Conservation (phyloP, 768 basidiomycete species). For the Suillus sp. region DNA sequence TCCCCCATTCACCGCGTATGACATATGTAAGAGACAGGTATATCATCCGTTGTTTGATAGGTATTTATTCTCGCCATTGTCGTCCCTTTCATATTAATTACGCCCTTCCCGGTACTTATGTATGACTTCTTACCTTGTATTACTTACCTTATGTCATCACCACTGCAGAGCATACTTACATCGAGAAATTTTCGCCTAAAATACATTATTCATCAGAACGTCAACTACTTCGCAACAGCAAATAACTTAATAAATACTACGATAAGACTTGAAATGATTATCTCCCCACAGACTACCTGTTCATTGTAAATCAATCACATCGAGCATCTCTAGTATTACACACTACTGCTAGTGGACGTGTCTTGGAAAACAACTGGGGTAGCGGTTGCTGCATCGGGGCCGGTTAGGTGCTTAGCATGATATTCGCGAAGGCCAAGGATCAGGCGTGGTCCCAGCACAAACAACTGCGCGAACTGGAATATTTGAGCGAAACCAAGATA, state of each 20-base stretch:
- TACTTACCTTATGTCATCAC: no score
- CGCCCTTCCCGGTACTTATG: no score
- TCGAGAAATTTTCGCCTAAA: no score
- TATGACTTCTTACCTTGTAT: no score
- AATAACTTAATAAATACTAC: background rate
- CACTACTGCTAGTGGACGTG: background rate
- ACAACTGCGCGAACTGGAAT: background rate
- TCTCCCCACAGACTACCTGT: background rate
- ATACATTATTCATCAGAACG: background rate
- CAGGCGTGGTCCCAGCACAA: conserved; percentile 2
- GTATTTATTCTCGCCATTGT: background rate
- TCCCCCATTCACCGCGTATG: background rate
- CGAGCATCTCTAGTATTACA: background rate
- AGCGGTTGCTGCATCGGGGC: background rate
- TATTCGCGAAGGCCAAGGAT: background rate
- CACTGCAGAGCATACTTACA: no score
- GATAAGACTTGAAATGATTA: background rate
- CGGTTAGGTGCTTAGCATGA: background rate
- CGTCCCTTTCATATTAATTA: background rate
- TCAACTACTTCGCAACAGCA: background rate
- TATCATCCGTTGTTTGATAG: background rate
- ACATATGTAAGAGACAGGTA: background rate
- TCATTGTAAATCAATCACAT: background rate
- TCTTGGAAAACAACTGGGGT: background rate
- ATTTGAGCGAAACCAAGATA: background rate